Percentiles rank a stretch among this genome's conserved stretches.
Evolutionary conservation across 345 rosid species (phyloP).

Genomic region (Lepidium africanum): DNA sequence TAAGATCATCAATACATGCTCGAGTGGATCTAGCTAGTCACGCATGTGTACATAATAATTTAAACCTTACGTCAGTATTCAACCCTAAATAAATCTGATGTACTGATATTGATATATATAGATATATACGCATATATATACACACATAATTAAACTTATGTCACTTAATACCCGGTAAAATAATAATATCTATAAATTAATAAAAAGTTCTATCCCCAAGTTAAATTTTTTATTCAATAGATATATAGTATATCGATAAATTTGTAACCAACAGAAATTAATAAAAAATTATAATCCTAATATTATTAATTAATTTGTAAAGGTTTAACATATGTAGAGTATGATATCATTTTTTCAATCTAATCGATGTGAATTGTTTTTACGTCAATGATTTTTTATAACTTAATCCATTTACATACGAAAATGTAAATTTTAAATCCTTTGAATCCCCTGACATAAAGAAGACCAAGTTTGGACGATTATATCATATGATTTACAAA

Average conservation of each 20-base stretch:
- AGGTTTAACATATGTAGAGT: background rate
- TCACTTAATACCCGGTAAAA: too few species aligned
- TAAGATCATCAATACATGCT: background rate
- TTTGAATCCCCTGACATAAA: conserved; percentile 9
- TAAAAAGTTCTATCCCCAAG: too few species aligned
- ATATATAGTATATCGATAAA: too few species aligned
- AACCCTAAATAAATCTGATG: background rate
- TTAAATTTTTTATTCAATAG: too few species aligned
- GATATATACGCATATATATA: too few species aligned
- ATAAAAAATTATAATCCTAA: too few species aligned
- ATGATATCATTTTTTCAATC: background rate
- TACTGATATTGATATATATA: background rate
- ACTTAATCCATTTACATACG: too few species aligned
- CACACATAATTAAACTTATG: too few species aligned
- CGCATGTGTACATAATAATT: background rate
- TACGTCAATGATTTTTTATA: background rate
- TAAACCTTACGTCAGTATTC: background rate
- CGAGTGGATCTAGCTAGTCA: background rate
- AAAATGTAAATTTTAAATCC: background rate
- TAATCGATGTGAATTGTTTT: background rate
- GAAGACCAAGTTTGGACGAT: conserved; percentile 7
- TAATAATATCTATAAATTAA: too few species aligned
- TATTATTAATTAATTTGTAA: background rate
- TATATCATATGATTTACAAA: background rate
- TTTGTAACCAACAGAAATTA: too few species aligned